Base-by-base conservation (phyloP, 2,329 filamentous ascomycete species). In the Fusarium annulatum region DNA sequence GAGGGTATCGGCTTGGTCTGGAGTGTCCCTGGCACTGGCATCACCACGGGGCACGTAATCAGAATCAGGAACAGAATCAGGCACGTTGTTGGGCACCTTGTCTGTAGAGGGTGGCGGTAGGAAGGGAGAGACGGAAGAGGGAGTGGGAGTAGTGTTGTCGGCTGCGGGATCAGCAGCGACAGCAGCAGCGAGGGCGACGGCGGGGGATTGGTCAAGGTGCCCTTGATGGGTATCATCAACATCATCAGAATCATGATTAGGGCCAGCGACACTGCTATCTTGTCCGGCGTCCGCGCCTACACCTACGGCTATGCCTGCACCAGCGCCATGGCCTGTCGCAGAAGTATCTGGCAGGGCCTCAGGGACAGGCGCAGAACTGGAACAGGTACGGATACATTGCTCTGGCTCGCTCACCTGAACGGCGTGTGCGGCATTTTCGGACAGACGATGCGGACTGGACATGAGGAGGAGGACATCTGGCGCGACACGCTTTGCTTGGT, bases 391-490 rank as follows among this genome's bases (percentile, higher is more conserved):
- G 16, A 52, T 42, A 67, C 64, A 67, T 66, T 64, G 64, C 36
- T 58, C 71, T 71, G 63, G 67, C 64, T 74, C 79, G 80, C 80
- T 86, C 82, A 87, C 80, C 79, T 81, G 79, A 80, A 81, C 83
- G 80, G 84, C 81, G 80, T 79, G 79, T 87, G 87, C 85, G 86
- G 86, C 86, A 88, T 88, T 86, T 87, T 87, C 86, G 83, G 82
- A 81, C 80, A 83, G 81, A 81, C 80, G 80, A 81, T 82, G 82
- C 84, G 84, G 83, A 80, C 81, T 86, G 83, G 87, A 89, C 88
- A 89, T 89, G 87, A 86, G 87, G 84, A 86, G 87, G 84, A 83
- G 82, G 83, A 86, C 88, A 89, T 89, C 82, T 85, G 86, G 85
- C 84, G 81, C 71, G 69, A 74, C 71, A 73, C 71, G 71, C 71